phyloP scores from a whole-genome alignment of 768 basidiomycete genomes.

The Amanita fuliginea region DNA sequence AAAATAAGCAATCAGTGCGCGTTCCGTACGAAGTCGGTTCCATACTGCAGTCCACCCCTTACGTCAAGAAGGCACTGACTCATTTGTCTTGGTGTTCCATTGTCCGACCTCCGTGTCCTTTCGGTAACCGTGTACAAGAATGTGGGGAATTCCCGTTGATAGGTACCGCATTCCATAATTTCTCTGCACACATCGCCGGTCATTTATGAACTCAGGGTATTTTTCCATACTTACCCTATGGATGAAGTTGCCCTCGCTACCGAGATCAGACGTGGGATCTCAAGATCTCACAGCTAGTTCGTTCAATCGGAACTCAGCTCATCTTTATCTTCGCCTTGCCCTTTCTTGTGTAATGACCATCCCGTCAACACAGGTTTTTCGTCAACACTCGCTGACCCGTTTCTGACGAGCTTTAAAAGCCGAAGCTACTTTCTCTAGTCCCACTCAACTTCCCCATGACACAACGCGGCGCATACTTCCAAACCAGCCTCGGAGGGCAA shows the following conservation, averaged over 20 bases:
- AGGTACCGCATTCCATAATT: neutral
- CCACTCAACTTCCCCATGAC: constrained; percentile 2
- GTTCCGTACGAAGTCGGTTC: neutral
- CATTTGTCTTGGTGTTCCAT: neutral
- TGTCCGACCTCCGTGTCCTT: neutral
- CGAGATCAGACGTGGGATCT: constrained; percentile 5
- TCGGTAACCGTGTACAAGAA: neutral
- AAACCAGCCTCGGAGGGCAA: constrained; percentile 1
- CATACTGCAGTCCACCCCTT: neutral
- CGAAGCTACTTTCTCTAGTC: neutral
- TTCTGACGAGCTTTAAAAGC: constrained; percentile 2
- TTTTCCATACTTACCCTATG: neutral
- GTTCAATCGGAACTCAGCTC: constrained; percentile 1
- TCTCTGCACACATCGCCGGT: neutral
- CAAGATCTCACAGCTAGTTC: constrained; percentile 4
- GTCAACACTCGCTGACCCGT: neutral
- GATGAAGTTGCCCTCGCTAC: constrained; percentile 4
- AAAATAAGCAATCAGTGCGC: neutral
- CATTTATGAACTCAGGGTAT: constrained; percentile 1
- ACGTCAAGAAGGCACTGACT: neutral
- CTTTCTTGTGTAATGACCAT: neutral
- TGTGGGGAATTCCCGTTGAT: neutral
- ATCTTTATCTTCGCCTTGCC: neutral
- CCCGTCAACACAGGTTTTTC: constrained; percentile 4
- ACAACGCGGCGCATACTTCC: constrained; percentile 2